Evolutionary conservation across 179 eudicot species (phyloP).

Genomic region (Beta corolliflora): DNA sequence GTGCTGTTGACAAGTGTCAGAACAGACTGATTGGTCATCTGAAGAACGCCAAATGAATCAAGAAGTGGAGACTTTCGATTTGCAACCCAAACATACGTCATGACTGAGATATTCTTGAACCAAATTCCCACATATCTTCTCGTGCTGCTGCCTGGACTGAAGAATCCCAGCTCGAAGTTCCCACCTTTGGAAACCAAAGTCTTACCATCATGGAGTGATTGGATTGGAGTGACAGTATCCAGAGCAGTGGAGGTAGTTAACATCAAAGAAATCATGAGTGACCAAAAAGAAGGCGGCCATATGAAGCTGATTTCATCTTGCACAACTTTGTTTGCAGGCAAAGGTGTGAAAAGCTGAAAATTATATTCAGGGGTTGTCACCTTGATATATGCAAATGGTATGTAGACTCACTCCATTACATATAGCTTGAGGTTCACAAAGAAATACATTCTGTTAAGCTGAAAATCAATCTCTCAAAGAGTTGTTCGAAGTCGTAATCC

Average conservation of each 20-base stretch:
- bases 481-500: neutral
- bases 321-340: neutral
- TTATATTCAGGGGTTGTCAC: neutral
- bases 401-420: neutral
- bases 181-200: conserved; percentile 39
- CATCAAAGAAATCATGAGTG: neutral
- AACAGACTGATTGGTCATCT: conserved; percentile 22
- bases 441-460: neutral
- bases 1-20: conserved; percentile 25
- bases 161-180: conserved; percentile 54
- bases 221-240: conserved; percentile 12
- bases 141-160: conserved; percentile 39
- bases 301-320: neutral
- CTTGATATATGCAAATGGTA: neutral
- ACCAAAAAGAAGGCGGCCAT: neutral
- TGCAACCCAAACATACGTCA: conserved; percentile 57
- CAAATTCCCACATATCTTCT: conserved; percentile 46
- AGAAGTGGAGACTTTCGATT: conserved; percentile 46
- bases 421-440: no score
- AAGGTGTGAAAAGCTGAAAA: neutral
- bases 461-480: neutral
- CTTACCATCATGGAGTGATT: conserved; percentile 29
- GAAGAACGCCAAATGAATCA: conserved; percentile 35
- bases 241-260: neutral
- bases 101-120: conserved; percentile 40